Conservation (phyloP, 2,329 filamentous ascomycete species). For the Fusarium nisikadoi region DNA sequence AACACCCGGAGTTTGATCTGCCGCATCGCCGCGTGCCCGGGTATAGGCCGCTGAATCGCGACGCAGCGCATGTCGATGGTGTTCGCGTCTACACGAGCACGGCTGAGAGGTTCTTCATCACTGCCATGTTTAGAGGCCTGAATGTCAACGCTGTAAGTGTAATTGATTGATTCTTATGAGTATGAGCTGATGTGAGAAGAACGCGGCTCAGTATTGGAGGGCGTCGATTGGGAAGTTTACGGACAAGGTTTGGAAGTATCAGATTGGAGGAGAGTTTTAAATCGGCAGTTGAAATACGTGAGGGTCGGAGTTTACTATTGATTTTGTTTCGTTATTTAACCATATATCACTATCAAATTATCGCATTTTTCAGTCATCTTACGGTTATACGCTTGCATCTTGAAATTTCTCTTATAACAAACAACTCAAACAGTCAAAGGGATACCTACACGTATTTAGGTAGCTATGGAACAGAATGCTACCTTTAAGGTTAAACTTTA, state of each 20-base stretch:
- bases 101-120: slow-evolving; percentile 15
- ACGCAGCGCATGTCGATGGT: neutral
- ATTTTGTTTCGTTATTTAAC: neutral
- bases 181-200: neutral
- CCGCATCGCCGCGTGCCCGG: slow-evolving; percentile 23
- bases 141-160: slow-evolving; percentile 18
- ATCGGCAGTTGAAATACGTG: accelerated
- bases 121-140: slow-evolving; percentile 22
- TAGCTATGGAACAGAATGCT: no score
- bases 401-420: accelerated
- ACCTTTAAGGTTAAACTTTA: no score
- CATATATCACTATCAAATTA: accelerated
- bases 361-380: accelerated
- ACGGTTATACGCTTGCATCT: accelerated
- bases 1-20: slow-evolving; percentile 12
- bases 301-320: neutral
- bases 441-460: no score
- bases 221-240: slow-evolving; percentile 23
- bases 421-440: neutral
- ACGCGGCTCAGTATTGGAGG: slow-evolving; percentile 27
- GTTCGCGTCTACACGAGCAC: slow-evolving; percentile 19
- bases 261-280: slow-evolving; percentile 27
- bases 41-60: slow-evolving; percentile 15
- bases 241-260: slow-evolving; percentile 26
- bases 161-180: accelerated